These are phyloP conservation scores for Phyllosticta capitalensis DNA, from an alignment of 2,329 filamentous ascomycete genomes.

Conservation along the genomic window DNA sequence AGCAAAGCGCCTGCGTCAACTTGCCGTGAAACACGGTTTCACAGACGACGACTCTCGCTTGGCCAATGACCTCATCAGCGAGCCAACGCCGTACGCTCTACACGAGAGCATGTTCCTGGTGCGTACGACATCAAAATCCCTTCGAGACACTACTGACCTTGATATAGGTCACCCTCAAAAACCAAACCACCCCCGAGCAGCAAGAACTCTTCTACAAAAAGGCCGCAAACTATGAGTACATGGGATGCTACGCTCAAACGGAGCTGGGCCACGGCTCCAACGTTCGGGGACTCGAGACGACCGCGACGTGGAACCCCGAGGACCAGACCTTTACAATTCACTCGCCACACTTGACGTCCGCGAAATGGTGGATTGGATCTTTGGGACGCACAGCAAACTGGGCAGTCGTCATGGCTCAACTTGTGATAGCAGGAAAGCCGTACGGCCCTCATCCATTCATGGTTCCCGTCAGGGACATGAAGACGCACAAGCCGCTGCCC, in stretches of 20 bases:
- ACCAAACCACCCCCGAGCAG: constrained; percentile 65
- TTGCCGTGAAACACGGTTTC: constrained; percentile 61
- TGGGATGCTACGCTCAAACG: constrained; percentile 74
- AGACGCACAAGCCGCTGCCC: constrained; percentile 59
- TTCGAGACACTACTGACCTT: constrained; percentile 5
- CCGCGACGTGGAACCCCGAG: constrained; percentile 61
- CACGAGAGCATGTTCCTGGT: constrained; percentile 63
- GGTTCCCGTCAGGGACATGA: constrained; percentile 60
- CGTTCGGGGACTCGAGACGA: constrained; percentile 60
- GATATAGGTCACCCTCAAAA: constrained; percentile 52
- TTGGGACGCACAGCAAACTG: constrained; percentile 67
- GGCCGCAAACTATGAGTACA: constrained; percentile 59
- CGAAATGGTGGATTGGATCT: constrained; percentile 81
- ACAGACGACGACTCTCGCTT: constrained; percentile 50
- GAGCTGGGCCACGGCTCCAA: constrained; percentile 73
- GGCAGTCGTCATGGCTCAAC: constrained; percentile 70
- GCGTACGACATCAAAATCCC: constrained; percentile 8
- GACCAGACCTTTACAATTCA: constrained; percentile 69
- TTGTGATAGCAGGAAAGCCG: constrained; percentile 57
- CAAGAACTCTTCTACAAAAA: constrained; percentile 62
- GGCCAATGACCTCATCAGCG: constrained; percentile 61
- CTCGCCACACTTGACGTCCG: constrained; percentile 63
- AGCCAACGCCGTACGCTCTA: constrained; percentile 64
- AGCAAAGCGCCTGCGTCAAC: constrained; percentile 59
- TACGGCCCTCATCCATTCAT: constrained; percentile 72